phyloP scores from a whole-genome alignment of 2,329 filamentous ascomycete genomes.

The Trichoderma atroviride region DNA sequence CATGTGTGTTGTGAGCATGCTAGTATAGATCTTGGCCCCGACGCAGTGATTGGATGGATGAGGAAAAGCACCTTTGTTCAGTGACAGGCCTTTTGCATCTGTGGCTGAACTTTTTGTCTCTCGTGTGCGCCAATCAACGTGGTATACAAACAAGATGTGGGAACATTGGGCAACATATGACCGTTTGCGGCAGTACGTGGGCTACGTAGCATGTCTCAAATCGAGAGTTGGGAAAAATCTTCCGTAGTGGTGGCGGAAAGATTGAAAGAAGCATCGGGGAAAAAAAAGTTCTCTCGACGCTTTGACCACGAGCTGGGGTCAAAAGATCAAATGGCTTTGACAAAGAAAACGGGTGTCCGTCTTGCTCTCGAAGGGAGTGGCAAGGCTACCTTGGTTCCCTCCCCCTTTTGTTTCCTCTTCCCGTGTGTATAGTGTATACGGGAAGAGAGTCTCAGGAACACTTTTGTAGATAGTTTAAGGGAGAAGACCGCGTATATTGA shows the following conservation, averaged over 20 bases:
- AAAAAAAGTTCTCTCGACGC: not conserved
- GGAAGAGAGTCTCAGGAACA: constrained; percentile 1
- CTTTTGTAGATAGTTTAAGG: not conserved
- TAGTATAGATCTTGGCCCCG: not conserved
- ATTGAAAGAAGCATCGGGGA: not conserved
- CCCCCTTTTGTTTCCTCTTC: not conserved
- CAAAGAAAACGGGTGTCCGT: not conserved
- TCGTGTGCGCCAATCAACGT: not conserved
- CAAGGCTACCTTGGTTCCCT: not conserved
- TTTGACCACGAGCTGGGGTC: not conserved
- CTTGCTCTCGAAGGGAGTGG: not conserved
- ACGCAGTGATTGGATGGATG: not conserved
- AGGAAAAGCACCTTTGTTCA: constrained; percentile 10
- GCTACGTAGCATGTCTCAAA: constrained; percentile 14
- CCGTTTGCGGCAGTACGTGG: constrained; percentile 8
- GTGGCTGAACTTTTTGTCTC: constrained; percentile 20
- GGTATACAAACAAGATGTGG: not conserved
- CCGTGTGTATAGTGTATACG: not conserved
- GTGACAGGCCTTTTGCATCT: constrained; percentile 16
- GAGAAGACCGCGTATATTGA: constrained; percentile 11
- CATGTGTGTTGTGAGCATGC: constrained; percentile 5
- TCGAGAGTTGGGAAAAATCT: not conserved
- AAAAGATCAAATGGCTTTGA: not conserved
- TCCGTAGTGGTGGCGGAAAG: constrained; percentile 10
- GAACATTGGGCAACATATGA: not conserved